phyloP scores from a whole-genome alignment of 179 eudicot species.

The Pouteria campechiana region DNA sequence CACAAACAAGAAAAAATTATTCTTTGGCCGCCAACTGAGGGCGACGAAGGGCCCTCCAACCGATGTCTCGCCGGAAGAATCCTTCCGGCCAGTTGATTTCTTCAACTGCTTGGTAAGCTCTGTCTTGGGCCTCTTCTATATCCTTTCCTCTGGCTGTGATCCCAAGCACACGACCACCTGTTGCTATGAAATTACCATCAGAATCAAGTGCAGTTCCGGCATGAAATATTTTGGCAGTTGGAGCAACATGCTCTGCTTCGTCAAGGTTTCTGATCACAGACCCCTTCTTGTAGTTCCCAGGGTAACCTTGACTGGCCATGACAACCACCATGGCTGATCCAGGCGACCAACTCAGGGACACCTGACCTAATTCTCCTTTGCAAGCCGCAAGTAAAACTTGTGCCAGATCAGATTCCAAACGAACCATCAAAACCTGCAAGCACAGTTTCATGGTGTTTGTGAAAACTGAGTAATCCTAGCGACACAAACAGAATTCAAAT shows the following conservation, averaged over 20 bases:
- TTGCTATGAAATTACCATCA: conserved; percentile 57
- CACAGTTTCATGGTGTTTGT: too few relatives aligned
- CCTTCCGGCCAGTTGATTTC: conserved; percentile 73
- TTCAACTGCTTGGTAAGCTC: conserved; percentile 59
- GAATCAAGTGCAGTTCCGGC: conserved; percentile 74
- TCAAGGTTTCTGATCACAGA: conserved; percentile 48
- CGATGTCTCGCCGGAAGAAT: conserved; percentile 68
- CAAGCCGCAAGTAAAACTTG: conserved; percentile 81
- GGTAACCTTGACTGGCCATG: conserved; percentile 96
- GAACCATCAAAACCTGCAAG: conserved; percentile 83
- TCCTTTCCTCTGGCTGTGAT: conserved; percentile 75
- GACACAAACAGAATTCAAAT: too few relatives aligned
- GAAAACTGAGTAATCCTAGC: too few relatives aligned
- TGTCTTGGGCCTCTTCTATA: conserved; percentile 68
- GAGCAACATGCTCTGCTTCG: conserved; percentile 55
- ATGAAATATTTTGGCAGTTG: conserved; percentile 79
- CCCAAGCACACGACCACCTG: conserved; percentile 95
- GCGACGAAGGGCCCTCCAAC: conserved; percentile 83
- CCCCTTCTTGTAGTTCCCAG: conserved; percentile 74
- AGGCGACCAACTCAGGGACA: conserved; percentile 67
- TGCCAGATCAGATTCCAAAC: conserved; percentile 86
- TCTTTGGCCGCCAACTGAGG: too few relatives aligned
- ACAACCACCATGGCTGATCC: conserved; percentile 96
- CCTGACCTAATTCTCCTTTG: conserved; percentile 49
- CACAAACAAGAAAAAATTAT: too few relatives aligned